Conservation (phyloP, 257 asterid species). For the Datura wrightii region DNA sequence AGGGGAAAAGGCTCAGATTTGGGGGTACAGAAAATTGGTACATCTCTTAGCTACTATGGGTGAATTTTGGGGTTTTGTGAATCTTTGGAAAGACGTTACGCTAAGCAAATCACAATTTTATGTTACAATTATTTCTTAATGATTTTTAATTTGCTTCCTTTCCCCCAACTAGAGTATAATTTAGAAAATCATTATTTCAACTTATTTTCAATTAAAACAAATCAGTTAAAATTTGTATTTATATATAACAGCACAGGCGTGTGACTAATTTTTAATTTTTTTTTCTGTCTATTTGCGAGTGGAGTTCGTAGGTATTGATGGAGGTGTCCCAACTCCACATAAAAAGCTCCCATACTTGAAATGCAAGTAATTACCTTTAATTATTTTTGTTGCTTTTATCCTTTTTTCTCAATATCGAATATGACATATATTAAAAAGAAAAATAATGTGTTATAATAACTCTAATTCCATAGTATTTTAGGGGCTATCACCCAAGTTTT, state of each 20-base stretch:
- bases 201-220: not conserved
- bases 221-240: not conserved
- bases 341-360: constrained; percentile 30
- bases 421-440: not conserved
- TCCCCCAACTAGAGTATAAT: too few species aligned
- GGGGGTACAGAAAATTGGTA: constrained; percentile 52
- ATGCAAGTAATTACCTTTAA: constrained; percentile 32
- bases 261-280: constrained; percentile 11
- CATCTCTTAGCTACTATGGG: constrained; percentile 40
- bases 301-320: constrained; percentile 30
- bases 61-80: constrained; percentile 61
- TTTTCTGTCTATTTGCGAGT: not conserved
- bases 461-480: not conserved
- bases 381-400: not conserved
- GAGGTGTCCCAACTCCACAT: constrained; percentile 25
- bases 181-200: constrained; percentile 21
- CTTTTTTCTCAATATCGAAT: not conserved
- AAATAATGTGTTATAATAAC: not conserved
- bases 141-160: constrained; percentile 23
- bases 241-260: too few species aligned
- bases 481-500: not conserved
- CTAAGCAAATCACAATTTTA: constrained; percentile 44
- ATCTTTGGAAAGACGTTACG: constrained; percentile 62
- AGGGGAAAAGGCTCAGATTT: constrained; percentile 41
- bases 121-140: constrained; percentile 45